Percentiles rank a stretch among this genome's conserved stretches.
These are phyloP conservation scores for Neurospora sp. DNA, from an alignment of 495 filamentous ascomycete species.

Conservation along the genomic window DNA sequence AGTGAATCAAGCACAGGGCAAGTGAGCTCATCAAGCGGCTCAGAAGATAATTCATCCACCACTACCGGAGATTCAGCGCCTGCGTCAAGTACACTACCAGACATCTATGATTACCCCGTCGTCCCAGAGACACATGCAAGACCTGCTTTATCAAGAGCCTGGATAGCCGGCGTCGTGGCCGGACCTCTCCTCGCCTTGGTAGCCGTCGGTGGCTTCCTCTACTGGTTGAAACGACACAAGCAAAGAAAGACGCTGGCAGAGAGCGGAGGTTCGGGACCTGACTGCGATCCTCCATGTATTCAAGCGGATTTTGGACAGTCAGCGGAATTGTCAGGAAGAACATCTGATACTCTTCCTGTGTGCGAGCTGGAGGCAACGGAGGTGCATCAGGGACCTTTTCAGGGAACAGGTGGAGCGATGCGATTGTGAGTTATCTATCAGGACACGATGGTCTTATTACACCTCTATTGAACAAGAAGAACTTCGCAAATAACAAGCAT, in stretches of 20 bases:
- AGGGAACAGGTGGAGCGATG: background rate
- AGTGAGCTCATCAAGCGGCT: background rate
- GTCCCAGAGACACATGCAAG: background rate
- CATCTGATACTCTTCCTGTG: background rate
- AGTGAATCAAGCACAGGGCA: background rate
- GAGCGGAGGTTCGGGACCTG: background rate
- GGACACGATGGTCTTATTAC: background rate
- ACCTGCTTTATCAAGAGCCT: background rate
- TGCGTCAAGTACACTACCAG: background rate
- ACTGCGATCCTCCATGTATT: background rate
- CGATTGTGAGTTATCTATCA: background rate
- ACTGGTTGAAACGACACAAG: background rate
- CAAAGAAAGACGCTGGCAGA: background rate
- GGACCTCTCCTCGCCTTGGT: background rate
- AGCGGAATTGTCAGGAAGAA: background rate
- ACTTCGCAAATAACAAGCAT: background rate
- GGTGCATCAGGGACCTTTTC: background rate
- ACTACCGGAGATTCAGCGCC: background rate
- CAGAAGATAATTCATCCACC: background rate
- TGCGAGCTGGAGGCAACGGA: background rate
- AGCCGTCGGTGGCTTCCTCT: background rate
- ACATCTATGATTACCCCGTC: background rate
- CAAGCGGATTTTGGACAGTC: background rate
- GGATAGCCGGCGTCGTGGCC: background rate
- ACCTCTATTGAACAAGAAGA: background rate